A percentile compares a stretch with the other conserved stretches of the same genome.
phyloP scores from a whole-genome alignment of 176 grass and related monocot genomes.

The Musa itinerans region DNA sequence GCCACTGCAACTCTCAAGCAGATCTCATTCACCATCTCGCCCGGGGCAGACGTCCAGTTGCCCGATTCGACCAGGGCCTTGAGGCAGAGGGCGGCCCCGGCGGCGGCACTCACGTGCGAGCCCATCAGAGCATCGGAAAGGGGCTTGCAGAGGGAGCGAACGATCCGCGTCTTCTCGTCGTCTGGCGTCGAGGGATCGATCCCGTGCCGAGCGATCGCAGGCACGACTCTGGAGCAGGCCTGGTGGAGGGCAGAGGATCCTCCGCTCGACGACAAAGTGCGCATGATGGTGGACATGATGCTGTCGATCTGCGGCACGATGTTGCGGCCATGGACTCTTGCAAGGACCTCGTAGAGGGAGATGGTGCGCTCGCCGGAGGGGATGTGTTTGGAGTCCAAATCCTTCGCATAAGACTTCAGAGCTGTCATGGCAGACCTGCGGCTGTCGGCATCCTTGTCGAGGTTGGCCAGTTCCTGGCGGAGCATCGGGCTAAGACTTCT shows the following conservation, averaged over 20 bases:
- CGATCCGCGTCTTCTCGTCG: constrained; percentile 57
- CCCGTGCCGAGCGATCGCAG: constrained; percentile 63
- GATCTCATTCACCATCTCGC: constrained; percentile 60
- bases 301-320: constrained; percentile 90
- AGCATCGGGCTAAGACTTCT: constrained; percentile 79
- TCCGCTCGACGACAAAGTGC: constrained; percentile 74
- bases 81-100: constrained; percentile 70
- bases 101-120: constrained; percentile 41
- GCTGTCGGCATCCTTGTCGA: constrained; percentile 79
- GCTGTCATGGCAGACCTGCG: constrained; percentile 88
- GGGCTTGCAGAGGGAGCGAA: constrained; percentile 66
- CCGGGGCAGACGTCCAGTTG: constrained; percentile 68
- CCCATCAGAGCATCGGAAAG: constrained; percentile 64
- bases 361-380: constrained; percentile 86
- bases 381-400: constrained; percentile 76
- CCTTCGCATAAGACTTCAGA: constrained; percentile 70
- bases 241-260: constrained; percentile 93
- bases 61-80: constrained; percentile 64
- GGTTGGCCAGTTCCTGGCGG: constrained; percentile 79
- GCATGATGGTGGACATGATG: constrained; percentile 95
- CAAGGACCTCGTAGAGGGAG: constrained; percentile 94
- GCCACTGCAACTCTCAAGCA: constrained; percentile 87
- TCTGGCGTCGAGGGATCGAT: constrained; percentile 55
- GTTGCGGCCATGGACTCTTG: constrained; percentile 83
- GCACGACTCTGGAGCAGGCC: constrained; percentile 89